Evolutionary conservation across 2,329 filamentous ascomycete species (phyloP).

Genomic region (Didymella keratinophila): DNA sequence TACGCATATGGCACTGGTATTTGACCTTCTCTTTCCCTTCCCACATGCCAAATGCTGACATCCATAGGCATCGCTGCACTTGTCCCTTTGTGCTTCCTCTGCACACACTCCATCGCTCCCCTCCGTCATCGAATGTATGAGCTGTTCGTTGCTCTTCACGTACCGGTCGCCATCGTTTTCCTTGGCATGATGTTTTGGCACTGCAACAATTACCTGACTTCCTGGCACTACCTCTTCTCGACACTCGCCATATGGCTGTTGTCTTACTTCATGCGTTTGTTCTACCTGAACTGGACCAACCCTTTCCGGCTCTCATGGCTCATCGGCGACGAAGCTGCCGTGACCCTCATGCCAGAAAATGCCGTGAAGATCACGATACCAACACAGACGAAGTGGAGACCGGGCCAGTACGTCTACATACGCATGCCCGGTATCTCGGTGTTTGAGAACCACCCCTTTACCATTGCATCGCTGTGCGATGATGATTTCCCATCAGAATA

Average conservation of each 20-base stretch:
- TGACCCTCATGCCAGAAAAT: conserved; percentile 89
- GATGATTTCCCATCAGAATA: conserved; percentile 94
- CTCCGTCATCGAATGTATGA: conserved; percentile 83
- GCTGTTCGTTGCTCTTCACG: conserved; percentile 81
- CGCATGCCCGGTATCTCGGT: conserved; percentile 91
- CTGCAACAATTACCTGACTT: conserved; percentile 88
- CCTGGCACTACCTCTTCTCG: conserved; percentile 87
- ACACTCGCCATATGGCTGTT: conserved; percentile 79
- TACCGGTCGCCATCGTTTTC: conserved; percentile 81
- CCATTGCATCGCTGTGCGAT: conserved; percentile 89
- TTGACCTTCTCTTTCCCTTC: conserved; percentile 15
- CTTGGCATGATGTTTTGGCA: conserved; percentile 94
- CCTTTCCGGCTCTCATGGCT: conserved; percentile 81
- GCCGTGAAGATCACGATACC: conserved; percentile 96
- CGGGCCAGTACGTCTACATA: conserved; percentile 93
- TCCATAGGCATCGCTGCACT: conserved; percentile 68
- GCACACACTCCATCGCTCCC: conserved; percentile 81
- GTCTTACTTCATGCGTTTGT: conserved; percentile 77
- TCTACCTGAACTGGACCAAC: conserved; percentile 89
- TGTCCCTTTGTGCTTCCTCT: conserved; percentile 82
- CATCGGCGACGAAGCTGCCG: conserved; percentile 88
- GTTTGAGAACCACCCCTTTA: conserved; percentile 95
- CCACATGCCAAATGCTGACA: conserved; percentile 20
- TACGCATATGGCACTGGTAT: conserved; percentile 83
- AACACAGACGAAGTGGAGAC: conserved; percentile 90